Conservation (phyloP, 441 rosid species). For the Brassica balearica region DNA sequence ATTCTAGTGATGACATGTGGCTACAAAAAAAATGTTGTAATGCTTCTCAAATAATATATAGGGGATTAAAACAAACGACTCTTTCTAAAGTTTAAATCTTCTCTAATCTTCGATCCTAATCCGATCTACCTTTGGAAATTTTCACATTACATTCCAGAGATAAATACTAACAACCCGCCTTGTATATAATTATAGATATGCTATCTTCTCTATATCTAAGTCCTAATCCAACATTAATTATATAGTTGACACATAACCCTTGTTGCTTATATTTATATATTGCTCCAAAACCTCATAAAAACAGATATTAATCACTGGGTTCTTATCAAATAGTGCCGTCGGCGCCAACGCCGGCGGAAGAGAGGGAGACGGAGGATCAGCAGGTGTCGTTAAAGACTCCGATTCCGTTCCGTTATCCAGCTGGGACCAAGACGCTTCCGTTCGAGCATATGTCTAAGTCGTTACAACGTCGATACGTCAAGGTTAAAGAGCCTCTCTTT, state of each 20-base stretch:
- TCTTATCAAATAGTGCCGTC: constrained; percentile 32
- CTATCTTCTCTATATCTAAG: constrained; percentile 4
- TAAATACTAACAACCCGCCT: constrained; percentile 20
- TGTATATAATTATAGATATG: neutral
- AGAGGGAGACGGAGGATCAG: constrained; percentile 11
- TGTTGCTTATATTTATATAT: neutral
- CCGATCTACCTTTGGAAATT: constrained; percentile 14
- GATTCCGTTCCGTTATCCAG: constrained; percentile 19
- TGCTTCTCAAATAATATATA: too few species aligned
- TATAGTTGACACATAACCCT: neutral
- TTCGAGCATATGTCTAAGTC: constrained; percentile 25
- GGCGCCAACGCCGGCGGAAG: constrained; percentile 13
- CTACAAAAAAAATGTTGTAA: too few species aligned
- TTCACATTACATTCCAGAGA: constrained; percentile 4
- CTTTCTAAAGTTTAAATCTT: constrained; percentile 21
- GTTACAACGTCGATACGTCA: constrained; percentile 15
- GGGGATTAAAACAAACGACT: constrained; percentile 23
- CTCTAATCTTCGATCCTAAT: constrained; percentile 11
- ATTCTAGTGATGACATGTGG: too few species aligned
- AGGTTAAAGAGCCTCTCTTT: constrained; percentile 33
- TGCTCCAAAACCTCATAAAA: neutral
- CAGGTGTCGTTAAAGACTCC: constrained; percentile 26
- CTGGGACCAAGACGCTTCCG: constrained; percentile 28
- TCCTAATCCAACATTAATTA: constrained; percentile 23
- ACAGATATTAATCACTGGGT: constrained; percentile 26